Evolutionary conservation across 78 protist species (phyloP), one percentile per base, ranked within the genome.

Genomic region (Dictyostelium intermedium): DNA sequence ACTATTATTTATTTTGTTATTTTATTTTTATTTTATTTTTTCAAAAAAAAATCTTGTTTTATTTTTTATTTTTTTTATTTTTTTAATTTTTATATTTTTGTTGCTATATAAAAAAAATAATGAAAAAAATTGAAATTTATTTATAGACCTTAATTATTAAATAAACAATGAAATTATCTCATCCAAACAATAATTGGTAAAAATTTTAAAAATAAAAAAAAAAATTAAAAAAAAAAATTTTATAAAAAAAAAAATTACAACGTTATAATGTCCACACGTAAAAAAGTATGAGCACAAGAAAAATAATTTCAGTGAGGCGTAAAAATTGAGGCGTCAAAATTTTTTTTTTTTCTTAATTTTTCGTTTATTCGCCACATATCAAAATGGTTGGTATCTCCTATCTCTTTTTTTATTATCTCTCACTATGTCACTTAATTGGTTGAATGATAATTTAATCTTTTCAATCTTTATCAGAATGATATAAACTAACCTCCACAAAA

Each of bases 371-470:
- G 43, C 37, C 77, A 69, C 77, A 69, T 69, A 69, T 69, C 80
- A 73, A 73, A 73, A 73, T 73, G 80, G 80, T 73, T 73, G 80
- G 80, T 73, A 73, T 35, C 43, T 35, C 35, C 18, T 73, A 73
- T 73, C 80, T 35, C 45, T 73, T 73, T 34, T 72, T 7, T 70
- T 18, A 35, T 3, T 9, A 32, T 35, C n/a, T 73, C 16, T 73
- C 50, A 20, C 39, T 27, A 35, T 35, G 25, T 20, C 80, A 73
- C 11, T 8, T 13, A 11, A 14, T 73, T 0, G 11, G 2, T 66
- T 27, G 61, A 47, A 47, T 39, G 43, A 39, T 39, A 2, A 5
- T 39, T 39, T 39, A 39, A 5, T 39, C 4, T 39, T 39, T 39
- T 39, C 4, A 39, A 39, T 39, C 4, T 39, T 39, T 39, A 39